These are phyloP conservation scores for Stachybotrys elegans DNA, from an alignment of 2,329 filamentous ascomycete species.

Conservation along the genomic window DNA sequence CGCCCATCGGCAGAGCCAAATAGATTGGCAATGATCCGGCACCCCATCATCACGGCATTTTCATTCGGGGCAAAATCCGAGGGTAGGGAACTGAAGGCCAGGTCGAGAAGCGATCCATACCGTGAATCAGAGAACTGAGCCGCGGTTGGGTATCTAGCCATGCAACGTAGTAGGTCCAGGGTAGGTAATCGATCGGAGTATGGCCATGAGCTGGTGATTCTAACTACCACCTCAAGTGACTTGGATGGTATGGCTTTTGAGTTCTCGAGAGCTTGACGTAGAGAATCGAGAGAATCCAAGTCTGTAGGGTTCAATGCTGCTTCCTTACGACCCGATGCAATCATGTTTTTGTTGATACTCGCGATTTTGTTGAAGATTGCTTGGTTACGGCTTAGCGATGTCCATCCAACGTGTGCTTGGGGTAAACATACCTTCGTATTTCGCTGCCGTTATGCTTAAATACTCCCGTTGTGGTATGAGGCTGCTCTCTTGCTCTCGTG, in stretches of 20 bases:
- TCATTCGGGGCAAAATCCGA: constrained; percentile 53
- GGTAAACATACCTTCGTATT: constrained; percentile 53
- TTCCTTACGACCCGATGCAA: constrained; percentile 67
- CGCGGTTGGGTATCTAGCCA: constrained; percentile 64
- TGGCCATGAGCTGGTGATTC: constrained; percentile 75
- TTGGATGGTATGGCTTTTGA: constrained; percentile 41
- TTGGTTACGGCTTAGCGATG: too few relatives aligned
- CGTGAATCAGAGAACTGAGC: constrained; percentile 53
- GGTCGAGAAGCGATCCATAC: constrained; percentile 55
- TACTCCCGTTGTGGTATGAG: constrained; percentile 75
- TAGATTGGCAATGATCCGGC: constrained; percentile 77
- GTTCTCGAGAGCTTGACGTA: constrained; percentile 61
- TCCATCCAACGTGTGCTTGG: too few relatives aligned
- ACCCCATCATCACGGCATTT: constrained; percentile 84
- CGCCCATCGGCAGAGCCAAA: constrained; percentile 73
- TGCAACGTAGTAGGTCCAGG: constrained; percentile 81
- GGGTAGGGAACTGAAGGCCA: constrained; percentile 34
- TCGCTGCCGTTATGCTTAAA: constrained; percentile 70
- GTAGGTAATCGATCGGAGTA: constrained; percentile 74
- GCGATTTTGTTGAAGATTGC: constrained; percentile 72
- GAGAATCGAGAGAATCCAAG: constrained; percentile 52
- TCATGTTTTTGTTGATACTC: constrained; percentile 68
- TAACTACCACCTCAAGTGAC: constrained; percentile 61
- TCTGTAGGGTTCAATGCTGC: constrained; percentile 70
- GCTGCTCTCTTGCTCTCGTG: constrained; percentile 35